These are phyloP conservation scores for Immersiporthe knoxdaviesiana DNA, from an alignment of 2,329 filamentous ascomycete species.

Conservation along the genomic window DNA sequence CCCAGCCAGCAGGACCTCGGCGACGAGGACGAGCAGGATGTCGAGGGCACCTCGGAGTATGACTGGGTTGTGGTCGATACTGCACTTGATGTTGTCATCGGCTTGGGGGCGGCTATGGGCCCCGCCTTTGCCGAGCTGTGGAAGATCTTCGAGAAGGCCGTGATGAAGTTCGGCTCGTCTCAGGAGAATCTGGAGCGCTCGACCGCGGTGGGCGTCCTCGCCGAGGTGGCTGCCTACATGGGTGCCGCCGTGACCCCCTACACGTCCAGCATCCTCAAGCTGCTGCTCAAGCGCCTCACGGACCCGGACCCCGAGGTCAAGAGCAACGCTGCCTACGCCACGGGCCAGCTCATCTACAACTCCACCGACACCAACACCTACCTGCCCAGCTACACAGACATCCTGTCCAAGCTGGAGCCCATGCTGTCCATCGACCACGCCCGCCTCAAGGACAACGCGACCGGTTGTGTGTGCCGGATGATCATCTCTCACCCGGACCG, in stretches of 20 bases:
- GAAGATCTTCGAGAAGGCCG: conserved; percentile 93
- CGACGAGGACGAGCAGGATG: conserved; percentile 74
- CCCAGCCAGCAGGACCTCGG: conserved; percentile 90
- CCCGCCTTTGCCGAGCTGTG: conserved; percentile 82
- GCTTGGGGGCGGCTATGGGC: conserved; percentile 81
- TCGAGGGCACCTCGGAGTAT: conserved; percentile 87
- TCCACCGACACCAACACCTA: conserved; percentile 76
- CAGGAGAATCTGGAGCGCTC: conserved; percentile 86
- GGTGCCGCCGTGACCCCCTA: conserved; percentile 78
- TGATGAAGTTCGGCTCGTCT: conserved; percentile 85
- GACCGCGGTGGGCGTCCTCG: conserved; percentile 87
- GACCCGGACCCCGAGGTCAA: conserved; percentile 92
- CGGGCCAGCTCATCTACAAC: conserved; percentile 81
- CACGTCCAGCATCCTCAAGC: conserved; percentile 75
- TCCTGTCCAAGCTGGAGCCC: conserved; percentile 85
- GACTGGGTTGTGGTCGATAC: conserved; percentile 98
- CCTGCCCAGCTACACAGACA: conserved; percentile 72
- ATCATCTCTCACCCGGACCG: conserved; percentile 85
- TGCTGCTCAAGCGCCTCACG: conserved; percentile 81
- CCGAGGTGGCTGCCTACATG: conserved; percentile 88
- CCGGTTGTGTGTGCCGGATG: conserved; percentile 89
- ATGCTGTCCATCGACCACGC: conserved; percentile 77
- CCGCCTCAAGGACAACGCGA: conserved; percentile 88
- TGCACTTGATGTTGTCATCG: conserved; percentile 86
- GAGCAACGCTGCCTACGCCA: conserved; percentile 92